These are phyloP conservation scores for Paraphaeosphaeria sporulosa DNA, from an alignment of 2,329 filamentous ascomycete species.

Conservation along the genomic window DNA sequence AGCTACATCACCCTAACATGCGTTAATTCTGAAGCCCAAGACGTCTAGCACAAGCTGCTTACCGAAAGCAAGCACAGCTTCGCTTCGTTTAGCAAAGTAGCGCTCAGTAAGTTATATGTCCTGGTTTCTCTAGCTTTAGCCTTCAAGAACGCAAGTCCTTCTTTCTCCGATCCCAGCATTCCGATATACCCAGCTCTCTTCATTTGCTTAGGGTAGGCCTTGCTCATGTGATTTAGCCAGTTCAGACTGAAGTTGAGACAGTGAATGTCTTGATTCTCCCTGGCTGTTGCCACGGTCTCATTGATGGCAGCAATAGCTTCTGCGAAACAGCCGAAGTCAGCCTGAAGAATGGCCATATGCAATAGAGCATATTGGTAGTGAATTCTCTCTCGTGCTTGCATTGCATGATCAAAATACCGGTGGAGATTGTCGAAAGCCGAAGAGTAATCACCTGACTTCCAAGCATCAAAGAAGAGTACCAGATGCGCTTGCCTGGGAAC, in stretches of 20 bases:
- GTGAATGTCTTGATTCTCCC: constrained; percentile 89
- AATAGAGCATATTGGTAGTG: constrained; percentile 96
- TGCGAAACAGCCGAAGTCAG: constrained; percentile 89
- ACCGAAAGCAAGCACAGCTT: constrained; percentile 79
- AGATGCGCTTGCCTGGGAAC: constrained; percentile 79
- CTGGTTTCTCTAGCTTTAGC: constrained; percentile 84
- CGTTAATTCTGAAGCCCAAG: constrained; percentile 11
- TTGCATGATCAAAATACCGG: constrained; percentile 95
- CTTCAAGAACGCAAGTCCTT: constrained; percentile 83
- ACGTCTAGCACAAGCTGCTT: constrained; percentile 46
- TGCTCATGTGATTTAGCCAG: constrained; percentile 95
- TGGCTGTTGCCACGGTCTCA: constrained; percentile 91
- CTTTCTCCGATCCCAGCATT: constrained; percentile 78
- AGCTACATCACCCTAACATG: constrained; percentile 62
- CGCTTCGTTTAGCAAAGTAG: constrained; percentile 83
- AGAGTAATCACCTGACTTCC: constrained; percentile 88
- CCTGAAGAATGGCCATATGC: constrained; percentile 90
- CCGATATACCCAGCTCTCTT: constrained; percentile 73
- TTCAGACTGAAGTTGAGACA: constrained; percentile 95
- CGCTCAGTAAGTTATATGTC: constrained; percentile 85
- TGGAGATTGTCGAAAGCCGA: constrained; percentile 91
- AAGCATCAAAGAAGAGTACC: constrained; percentile 87
- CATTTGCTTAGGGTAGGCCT: constrained; percentile 80
- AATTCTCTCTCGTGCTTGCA: constrained; percentile 80
- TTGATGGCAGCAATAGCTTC: constrained; percentile 95